Evolutionary conservation across 148 eudicot genomes (phyloP), one percentile per base, ranked within the genome.

Genomic region (Nyssa sinensis): DNA sequence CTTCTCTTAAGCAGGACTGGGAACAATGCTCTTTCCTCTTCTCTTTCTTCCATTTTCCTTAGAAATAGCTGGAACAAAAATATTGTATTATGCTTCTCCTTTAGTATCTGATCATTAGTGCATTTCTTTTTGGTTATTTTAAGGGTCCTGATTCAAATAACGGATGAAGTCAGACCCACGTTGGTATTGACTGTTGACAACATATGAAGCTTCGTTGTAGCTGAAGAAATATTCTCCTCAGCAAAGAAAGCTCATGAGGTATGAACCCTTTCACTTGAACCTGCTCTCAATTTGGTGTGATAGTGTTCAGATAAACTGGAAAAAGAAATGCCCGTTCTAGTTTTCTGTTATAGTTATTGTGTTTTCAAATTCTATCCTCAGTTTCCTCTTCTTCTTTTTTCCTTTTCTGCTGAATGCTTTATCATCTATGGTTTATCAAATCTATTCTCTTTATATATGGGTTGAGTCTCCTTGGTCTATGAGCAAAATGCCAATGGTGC

Each of bases 161-260:
- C 70, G 39, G 70, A 66, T 21, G 53, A 66, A 37, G 31, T 39
- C 28, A 11, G n/a, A n/a, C n/a, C n/a, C n/a, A n/a, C n/a, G n/a
- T n/a, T n/a, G n/a, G n/a, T n/a, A n/a, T n/a, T n/a, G n/a, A n/a
- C n/a, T n/a, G n/a, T n/a, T n/a, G n/a, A n/a, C n/a, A n/a, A n/a
- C n/a, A n/a, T n/a, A n/a, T n/a, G n/a, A n/a, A n/a, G n/a, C n/a
- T n/a, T n/a, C n/a, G n/a, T n/a, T n/a, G n/a, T n/a, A n/a, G n/a
- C n/a, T n/a, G n/a, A n/a, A n/a, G n/a, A n/a, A n/a, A n/a, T n/a
- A n/a, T n/a, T n/a, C n/a, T n/a, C n/a, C n/a, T n/a, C n/a, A n/a
- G n/a, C n/a, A n/a, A n/a, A n/a, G n/a, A n/a, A n/a, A n/a, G n/a
- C n/a, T n/a, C n/a, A n/a, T n/a, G n/a, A 66, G 69, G 69, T 37